Evolutionary conservation across 2,329 filamentous ascomycete genomes (phyloP), one percentile per base, ranked within the genome.

Genomic region (Trichoderma guizhouense): DNA sequence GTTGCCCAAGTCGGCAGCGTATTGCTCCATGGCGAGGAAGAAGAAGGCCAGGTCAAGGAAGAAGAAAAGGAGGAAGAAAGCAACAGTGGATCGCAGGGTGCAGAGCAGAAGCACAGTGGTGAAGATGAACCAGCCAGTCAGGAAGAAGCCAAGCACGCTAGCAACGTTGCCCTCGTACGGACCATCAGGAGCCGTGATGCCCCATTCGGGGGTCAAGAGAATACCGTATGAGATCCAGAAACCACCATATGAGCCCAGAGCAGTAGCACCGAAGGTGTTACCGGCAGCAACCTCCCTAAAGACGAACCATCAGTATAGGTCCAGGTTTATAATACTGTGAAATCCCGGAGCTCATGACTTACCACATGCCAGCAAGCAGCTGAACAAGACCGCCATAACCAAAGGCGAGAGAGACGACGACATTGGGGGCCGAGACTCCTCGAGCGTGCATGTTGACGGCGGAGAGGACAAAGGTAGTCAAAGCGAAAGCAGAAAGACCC

Each of bases 341-440:
- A 26, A 26, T 26, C 26, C 53, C 9, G 8, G 14, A n/a, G 26
- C 4, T 61, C 55, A 24, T 11, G 24, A 86, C 88, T 81, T 87
- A 94, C 93, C 93, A 96, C 93, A 95, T 96, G 84, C 93, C 93
- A 75, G 93, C 91, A 26, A 93, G 84, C 65, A 95, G 85, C 84
- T 96, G 93, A 55, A 95, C 89, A 18, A 94, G 84, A 76, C 92
- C 92, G 77, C 92, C 92, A 79, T 94, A 95, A 39, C 88, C 92
- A 76, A 91, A 91, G 5, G 92, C 92, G 32, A 91, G 82, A 15
- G 88, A 88, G 11, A 94, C 85, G 58, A 91, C 89, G 70, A 95
- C 87, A 79, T 90, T 92, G 61, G 92, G 90, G 3, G 79, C 80
- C 1, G 81, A 81, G 70, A 94, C 84, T 71, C 85, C 86, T 14